Evolutionary conservation across 2,329 filamentous ascomycete species (phyloP), one percentile per base, ranked within the genome.

Genomic region (Claviceps pusilla): DNA sequence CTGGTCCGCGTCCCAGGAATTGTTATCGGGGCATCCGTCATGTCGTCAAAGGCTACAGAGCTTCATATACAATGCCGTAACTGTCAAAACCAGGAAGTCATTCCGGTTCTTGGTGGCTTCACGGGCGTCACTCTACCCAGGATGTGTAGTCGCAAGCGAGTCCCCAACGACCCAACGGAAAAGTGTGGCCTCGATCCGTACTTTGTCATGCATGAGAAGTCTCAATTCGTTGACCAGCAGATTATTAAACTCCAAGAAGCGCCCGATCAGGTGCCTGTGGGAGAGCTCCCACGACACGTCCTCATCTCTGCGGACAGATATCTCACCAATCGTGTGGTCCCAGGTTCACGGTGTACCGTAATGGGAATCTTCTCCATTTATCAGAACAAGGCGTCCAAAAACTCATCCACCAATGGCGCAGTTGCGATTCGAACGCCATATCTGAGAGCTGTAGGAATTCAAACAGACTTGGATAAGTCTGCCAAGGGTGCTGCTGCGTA

Each of bases 301-400:
- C 79, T 97, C 57, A 87, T 98, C 57, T 95, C 90, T 0, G 93
- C 93, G n/a, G 93, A 98, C 66, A 81, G 93, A 53, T 96, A 97
- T 65, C 75, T 98, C 49, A 93, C 91, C 11, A 98, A 98, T 66
- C 82, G 89, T 52, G 93, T 98, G 3, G 90, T 98, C 3, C 93
- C 93, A 6, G 93, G 93, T 35, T 94, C 91, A 51, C 80, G 91
- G 66, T 98, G 93, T 68, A 95, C 89, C 3, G 79, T 98, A 19
- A 97, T 93, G 80, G 93, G 93, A 24, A 89, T 98, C 39, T 98
- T 96, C 73, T 96, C 91, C 35, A 97, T 97, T 64, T 98, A 96
- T 69, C 89, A 96, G 68, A 86, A 85, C 62, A 97, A 97, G 69
- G 86, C 84, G 45, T 85, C 81, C 46, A 94, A 90, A 69, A 86